These are phyloP conservation scores for Penicillium italicum DNA, from an alignment of 2,329 filamentous ascomycete genomes.

Conservation along the genomic window DNA sequence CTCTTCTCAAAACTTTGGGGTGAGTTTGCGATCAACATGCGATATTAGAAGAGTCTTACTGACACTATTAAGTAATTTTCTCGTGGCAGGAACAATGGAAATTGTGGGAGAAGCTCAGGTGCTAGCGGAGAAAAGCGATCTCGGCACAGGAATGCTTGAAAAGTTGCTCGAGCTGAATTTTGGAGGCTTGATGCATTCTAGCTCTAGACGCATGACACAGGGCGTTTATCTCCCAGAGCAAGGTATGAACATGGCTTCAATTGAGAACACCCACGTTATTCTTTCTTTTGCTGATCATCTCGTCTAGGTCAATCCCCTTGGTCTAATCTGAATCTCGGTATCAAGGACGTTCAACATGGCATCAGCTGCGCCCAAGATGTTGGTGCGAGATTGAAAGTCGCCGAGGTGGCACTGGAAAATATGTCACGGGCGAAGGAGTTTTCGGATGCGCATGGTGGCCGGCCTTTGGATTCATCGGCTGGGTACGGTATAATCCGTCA, in stretches of 20 bases:
- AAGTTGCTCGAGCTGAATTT: slow-evolving; percentile 30
- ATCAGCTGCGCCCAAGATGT: slow-evolving; percentile 43
- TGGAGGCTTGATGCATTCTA: slow-evolving; percentile 25
- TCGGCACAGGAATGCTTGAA: slow-evolving; percentile 26
- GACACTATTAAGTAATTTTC: slow-evolving; percentile 13
- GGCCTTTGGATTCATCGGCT: slow-evolving; percentile 50
- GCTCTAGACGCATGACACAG: slow-evolving; percentile 28
- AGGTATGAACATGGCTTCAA: neutral
- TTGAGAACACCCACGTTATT: neutral
- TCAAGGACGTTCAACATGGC: slow-evolving; percentile 52
- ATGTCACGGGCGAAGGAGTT: slow-evolving; percentile 44
- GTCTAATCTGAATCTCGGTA: slow-evolving; percentile 50
- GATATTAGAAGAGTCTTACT: neutral
- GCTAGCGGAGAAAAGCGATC: slow-evolving; percentile 30
- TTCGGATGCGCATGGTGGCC: slow-evolving; percentile 30
- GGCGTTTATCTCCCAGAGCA: slow-evolving; percentile 30
- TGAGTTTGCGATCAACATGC: neutral
- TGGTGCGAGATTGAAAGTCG: slow-evolving; percentile 42
- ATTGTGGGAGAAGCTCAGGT: slow-evolving; percentile 31
- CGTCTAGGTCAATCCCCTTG: slow-evolving; percentile 32
- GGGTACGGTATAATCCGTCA: slow-evolving; percentile 49
- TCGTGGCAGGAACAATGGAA: slow-evolving; percentile 24
- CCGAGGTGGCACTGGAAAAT: slow-evolving; percentile 44
- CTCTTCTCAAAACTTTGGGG: slow-evolving; percentile 12
- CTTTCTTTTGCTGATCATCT: neutral